Percentiles rank a stretch among this genome's conserved stretches.
Evolutionary conservation across 176 grass and related monocot species (phyloP).

Genomic region (Bromus sterilis): DNA sequence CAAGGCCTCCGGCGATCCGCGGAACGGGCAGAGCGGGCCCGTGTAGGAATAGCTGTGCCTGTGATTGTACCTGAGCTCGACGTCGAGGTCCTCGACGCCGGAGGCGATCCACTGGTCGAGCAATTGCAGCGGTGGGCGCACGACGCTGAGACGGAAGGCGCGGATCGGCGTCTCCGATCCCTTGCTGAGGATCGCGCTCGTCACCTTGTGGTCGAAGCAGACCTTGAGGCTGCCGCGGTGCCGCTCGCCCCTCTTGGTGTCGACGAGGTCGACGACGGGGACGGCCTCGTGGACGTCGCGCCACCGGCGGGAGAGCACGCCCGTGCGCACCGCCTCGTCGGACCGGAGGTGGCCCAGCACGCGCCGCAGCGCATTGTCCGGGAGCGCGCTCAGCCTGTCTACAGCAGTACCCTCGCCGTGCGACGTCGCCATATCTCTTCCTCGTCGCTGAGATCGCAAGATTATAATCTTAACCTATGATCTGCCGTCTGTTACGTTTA

Average conservation of each 20-base stretch:
- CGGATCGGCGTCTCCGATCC: neutral
- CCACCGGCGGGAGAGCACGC: neutral
- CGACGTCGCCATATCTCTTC: neutral
- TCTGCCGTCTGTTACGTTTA: too few species aligned
- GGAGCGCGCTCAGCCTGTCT: neutral
- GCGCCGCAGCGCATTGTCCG: neutral
- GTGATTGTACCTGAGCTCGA: neutral
- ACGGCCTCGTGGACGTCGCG: neutral
- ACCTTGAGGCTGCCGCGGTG: neutral
- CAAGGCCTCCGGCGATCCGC: neutral
- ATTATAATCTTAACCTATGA: too few species aligned
- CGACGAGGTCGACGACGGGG: neutral
- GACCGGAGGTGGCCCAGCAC: neutral
- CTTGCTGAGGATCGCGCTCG: neutral
- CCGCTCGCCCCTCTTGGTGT: neutral
- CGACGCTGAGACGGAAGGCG: neutral
- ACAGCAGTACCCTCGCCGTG: neutral
- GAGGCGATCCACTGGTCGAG: neutral
- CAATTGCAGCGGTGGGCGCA: neutral
- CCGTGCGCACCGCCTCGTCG: neutral
- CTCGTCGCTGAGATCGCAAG: neutral
- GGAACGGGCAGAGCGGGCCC: neutral
- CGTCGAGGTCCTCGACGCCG: neutral
- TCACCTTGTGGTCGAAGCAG: slow-evolving; percentile 8
- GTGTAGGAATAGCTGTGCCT: too few species aligned